Evolutionary conservation across 495 filamentous ascomycete species (phyloP).

Genomic region (Pseudomonodictys pantanalensis): DNA sequence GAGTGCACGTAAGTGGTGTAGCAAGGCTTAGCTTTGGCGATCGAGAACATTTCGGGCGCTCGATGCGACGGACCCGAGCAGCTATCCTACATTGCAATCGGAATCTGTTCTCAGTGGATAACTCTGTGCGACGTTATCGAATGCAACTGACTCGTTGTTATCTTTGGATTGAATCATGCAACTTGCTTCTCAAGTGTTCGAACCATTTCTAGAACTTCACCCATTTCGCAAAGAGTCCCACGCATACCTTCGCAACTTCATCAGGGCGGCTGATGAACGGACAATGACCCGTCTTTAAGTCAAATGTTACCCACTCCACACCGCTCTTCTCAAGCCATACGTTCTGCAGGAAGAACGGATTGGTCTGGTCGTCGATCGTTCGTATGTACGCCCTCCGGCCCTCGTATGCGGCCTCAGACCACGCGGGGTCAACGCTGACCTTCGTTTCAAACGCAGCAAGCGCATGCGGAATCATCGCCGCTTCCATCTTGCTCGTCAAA

Average conservation of each 20-base stretch:
- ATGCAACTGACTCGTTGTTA: too few relatives aligned
- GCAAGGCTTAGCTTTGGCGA: too few relatives aligned
- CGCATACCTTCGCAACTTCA: background rate
- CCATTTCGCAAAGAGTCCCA: background rate
- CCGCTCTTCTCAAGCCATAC: constrained; percentile 11
- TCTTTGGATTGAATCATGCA: background rate
- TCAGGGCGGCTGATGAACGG: constrained; percentile 12
- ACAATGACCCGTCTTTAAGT: constrained; percentile 11
- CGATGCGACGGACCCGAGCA: too few relatives aligned
- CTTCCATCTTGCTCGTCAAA: background rate
- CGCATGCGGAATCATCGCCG: constrained; percentile 13
- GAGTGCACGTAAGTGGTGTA: too few relatives aligned
- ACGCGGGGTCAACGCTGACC: constrained; percentile 6
- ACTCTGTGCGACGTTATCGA: too few relatives aligned
- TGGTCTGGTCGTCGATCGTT: constrained; percentile 14
- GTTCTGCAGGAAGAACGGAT: constrained; percentile 17
- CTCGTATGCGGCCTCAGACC: constrained; percentile 12
- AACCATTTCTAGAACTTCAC: background rate
- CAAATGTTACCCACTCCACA: constrained; percentile 10
- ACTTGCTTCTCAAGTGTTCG: background rate
- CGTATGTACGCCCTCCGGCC: constrained; percentile 6
- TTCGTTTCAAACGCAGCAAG: constrained; percentile 14
- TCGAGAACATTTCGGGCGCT: too few relatives aligned
- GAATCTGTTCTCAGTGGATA: too few relatives aligned
- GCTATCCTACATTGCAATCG: too few relatives aligned